phyloP scores from a whole-genome alignment of 495 filamentous ascomycete species.

The Bathelium albidoporum region DNA sequence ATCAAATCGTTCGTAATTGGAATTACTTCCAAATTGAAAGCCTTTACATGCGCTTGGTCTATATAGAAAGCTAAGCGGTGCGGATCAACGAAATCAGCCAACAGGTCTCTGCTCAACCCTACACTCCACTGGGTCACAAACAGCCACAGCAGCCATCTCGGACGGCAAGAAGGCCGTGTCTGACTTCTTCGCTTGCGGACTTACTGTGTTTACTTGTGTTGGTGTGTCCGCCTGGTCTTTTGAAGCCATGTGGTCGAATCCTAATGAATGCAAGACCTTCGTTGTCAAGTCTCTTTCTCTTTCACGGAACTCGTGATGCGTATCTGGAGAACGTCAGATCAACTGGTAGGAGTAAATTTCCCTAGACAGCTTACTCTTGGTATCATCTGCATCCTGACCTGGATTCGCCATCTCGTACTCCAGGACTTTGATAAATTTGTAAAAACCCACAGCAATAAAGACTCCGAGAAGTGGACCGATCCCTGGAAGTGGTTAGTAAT shows the following conservation, averaged over 20 bases:
- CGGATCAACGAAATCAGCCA: not conserved
- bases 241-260: not conserved
- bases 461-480: conserved; percentile 23
- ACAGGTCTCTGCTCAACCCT: not conserved
- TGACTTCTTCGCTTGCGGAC: not conserved
- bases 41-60: not conserved
- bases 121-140: not conserved
- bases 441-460: conserved; percentile 42
- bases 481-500: not conserved
- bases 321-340: not conserved
- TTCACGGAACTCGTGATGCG: not conserved
- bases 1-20: no score
- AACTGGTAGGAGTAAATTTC: not conserved
- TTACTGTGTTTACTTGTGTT: not conserved
- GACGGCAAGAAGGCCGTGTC: not conserved
- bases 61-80: not conserved
- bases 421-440: conserved; percentile 44
- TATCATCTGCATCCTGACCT: conserved; percentile 22
- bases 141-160: not conserved
- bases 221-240: not conserved
- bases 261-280: not conserved
- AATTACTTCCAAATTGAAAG: no score
- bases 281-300: not conserved
- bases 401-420: conserved; percentile 31
- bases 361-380: not conserved